phyloP scores from a whole-genome alignment of 1,284 basidiomycete species.

The Malassezia japonica region DNA sequence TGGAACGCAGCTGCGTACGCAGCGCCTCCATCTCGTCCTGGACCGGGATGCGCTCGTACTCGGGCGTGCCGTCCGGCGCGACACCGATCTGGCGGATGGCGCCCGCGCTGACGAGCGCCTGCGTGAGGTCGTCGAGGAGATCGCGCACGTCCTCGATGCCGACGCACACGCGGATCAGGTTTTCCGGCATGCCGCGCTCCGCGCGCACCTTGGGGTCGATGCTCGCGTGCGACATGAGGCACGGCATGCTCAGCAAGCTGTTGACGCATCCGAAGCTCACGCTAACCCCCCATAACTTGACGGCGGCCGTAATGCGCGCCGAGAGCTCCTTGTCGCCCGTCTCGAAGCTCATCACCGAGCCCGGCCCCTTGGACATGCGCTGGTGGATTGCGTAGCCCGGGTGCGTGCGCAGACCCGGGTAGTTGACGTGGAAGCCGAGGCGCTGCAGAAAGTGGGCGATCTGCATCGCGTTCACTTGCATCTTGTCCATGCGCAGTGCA shows the following conservation, averaged over 20 bases:
- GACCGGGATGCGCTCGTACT: conserved; percentile 19
- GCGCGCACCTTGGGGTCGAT: conserved; percentile 88
- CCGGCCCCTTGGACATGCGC: conserved; percentile 66
- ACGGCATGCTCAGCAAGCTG: conserved; percentile 97
- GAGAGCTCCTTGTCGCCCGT: conserved; percentile 83
- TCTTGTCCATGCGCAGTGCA: conserved; percentile 89
- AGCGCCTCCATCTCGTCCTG: conserved; percentile 17
- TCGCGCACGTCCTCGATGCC: conserved; percentile 93
- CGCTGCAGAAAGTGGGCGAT: conserved; percentile 78
- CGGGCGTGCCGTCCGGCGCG: conserved; percentile 22
- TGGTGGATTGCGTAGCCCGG: conserved; percentile 78
- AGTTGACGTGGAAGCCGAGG: conserved; percentile 86
- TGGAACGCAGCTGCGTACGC: conserved; percentile 5
- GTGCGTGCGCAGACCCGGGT: conserved; percentile 78
- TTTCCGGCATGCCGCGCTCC: conserved; percentile 87
- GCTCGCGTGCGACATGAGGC: conserved; percentile 97
- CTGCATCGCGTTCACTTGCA: conserved; percentile 70
- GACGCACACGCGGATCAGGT: conserved; percentile 93
- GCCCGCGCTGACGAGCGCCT: conserved; percentile 79
- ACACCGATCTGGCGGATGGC: conserved; percentile 56
- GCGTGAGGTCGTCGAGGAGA: conserved; percentile 86
- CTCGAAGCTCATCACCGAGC: conserved; percentile 87
- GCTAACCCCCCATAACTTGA: conserved; percentile 90
- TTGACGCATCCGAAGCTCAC: conserved; percentile 98
- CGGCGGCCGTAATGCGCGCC: conserved; percentile 82